These are phyloP conservation scores for Phytophthora ohioensis DNA, from an alignment of 352 stramenopile genomes.

Conservation along the genomic window DNA sequence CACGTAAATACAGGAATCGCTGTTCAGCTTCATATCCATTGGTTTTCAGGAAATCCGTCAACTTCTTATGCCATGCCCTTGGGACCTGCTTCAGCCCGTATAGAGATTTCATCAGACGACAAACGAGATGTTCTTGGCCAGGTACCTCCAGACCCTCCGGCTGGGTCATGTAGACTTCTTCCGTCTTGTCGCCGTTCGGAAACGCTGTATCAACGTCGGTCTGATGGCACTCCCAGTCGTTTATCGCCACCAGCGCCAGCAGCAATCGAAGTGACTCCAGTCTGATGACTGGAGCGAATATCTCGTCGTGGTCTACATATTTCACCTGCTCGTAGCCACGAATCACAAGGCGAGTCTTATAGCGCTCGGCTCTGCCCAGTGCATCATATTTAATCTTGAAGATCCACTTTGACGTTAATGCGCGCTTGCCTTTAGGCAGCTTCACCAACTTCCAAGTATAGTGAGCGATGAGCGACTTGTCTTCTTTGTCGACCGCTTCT, in stretches of 20 bases:
- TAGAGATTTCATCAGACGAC: conserved; percentile 1
- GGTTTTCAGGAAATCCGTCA: conserved; percentile 22
- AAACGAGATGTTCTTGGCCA: conserved; percentile 9
- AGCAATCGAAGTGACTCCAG: conserved; percentile 24
- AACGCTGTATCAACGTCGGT: conserved; percentile 27
- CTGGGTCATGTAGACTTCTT: conserved; percentile 28
- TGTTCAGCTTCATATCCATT: conserved; percentile 23
- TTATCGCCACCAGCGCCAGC: conserved; percentile 16
- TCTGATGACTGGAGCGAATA: conserved; percentile 22
- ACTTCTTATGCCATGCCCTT: conserved; percentile 23
- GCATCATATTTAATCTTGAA: conserved; percentile 27
- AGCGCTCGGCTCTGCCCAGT: conserved; percentile 7
- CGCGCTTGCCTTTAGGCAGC: conserved; percentile 15
- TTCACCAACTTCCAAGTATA: conserved; percentile 7
- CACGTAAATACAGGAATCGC: conserved; percentile 28
- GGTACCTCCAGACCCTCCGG: conserved; percentile 8
- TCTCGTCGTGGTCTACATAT: conserved; percentile 19
- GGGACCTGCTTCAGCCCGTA: conserved; percentile 24
- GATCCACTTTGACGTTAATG: conserved; percentile 23
- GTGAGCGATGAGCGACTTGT: conserved; percentile 8
- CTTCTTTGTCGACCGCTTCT: conserved; percentile 25
- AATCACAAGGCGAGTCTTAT: conserved; percentile 23
- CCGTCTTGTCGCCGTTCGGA: conserved; percentile 17
- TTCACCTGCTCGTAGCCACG: conserved; percentile 18
- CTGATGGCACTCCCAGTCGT: conserved; percentile 29